Evolutionary conservation across 164 flowering plant species (phyloP).

Genomic region (Sextonia rubra): DNA sequence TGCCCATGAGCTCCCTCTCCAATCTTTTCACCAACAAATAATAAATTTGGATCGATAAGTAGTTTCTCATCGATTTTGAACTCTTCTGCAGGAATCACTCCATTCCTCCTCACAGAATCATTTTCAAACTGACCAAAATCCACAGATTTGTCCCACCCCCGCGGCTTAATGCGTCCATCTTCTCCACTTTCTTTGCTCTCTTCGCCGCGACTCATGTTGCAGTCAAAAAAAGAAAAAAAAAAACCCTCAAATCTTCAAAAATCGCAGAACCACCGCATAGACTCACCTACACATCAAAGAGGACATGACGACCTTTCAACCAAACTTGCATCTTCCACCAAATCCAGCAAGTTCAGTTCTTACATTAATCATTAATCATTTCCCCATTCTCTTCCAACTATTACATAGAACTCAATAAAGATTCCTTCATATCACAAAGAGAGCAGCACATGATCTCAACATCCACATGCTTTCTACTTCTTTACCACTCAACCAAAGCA

Average conservation of each 20-base stretch:
- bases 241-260: slow-evolving; percentile 2
- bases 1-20: slow-evolving; percentile 97
- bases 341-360: not conserved
- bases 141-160: slow-evolving; percentile 14
- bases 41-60: slow-evolving; percentile 65
- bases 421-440: not conserved
- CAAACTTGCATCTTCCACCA: not conserved
- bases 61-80: slow-evolving; percentile 53
- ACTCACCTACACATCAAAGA: not conserved
- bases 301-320: not conserved
- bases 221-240: slow-evolving; percentile 13
- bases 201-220: slow-evolving; percentile 47
- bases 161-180: slow-evolving; percentile 18
- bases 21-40: slow-evolving; percentile 71
- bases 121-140: slow-evolving; percentile 8
- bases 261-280: not conserved
- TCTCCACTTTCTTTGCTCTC: slow-evolving; percentile 24
- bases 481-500: not conserved
- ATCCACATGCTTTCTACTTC: not conserved
- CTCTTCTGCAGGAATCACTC: slow-evolving; percentile 26
- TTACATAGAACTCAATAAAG: not conserved
- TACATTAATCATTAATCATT: not conserved
- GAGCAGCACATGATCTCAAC: not conserved
- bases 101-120: slow-evolving; percentile 25
- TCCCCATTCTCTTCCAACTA: not conserved